phyloP scores from a whole-genome alignment of 768 basidiomycete genomes.

The Boletus tomentosulus region DNA sequence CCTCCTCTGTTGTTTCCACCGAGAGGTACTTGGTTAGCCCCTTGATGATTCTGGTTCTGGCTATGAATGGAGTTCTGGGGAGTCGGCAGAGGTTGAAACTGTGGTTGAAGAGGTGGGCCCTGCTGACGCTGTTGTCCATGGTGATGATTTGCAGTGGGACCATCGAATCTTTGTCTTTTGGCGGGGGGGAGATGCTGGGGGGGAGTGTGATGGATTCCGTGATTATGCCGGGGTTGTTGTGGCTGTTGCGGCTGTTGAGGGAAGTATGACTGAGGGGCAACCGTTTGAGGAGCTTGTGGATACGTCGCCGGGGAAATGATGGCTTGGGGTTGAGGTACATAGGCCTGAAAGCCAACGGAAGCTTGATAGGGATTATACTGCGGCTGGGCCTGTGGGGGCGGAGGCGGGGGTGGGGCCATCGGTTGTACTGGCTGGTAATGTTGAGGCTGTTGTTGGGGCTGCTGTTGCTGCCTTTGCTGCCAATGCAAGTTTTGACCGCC shows the following conservation, averaged over 20 bases:
- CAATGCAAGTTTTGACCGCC: conserved; percentile 60
- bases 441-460: conserved; percentile 43
- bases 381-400: conserved; percentile 55
- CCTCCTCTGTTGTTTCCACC: conserved; percentile 45
- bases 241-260: conserved; percentile 36
- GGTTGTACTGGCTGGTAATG: conserved; percentile 47
- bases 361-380: conserved; percentile 78
- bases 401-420: conserved; percentile 43
- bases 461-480: conserved; percentile 67
- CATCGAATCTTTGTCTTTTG: conserved; percentile 87
- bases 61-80: conserved; percentile 28
- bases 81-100: conserved; percentile 41
- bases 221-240: conserved; percentile 46
- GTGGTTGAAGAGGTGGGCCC: conserved; percentile 55
- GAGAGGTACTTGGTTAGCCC: conserved; percentile 36
- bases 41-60: conserved; percentile 39
- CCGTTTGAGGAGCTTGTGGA: conserved; percentile 38
- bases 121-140: conserved; percentile 41
- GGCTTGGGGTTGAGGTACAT: conserved; percentile 60
- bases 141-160: conserved; percentile 49
- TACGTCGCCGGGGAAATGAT: conserved; percentile 47
- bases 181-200: conserved; percentile 88
- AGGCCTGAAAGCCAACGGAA: conserved; percentile 58
- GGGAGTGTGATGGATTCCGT: conserved; percentile 54
- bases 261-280: conserved; percentile 40